A percentile compares a stretch with the other conserved stretches of the same genome.
Evolutionary conservation across 2,329 filamentous ascomycete species (phyloP).

Genomic region (Aureobasidium zeae): DNA sequence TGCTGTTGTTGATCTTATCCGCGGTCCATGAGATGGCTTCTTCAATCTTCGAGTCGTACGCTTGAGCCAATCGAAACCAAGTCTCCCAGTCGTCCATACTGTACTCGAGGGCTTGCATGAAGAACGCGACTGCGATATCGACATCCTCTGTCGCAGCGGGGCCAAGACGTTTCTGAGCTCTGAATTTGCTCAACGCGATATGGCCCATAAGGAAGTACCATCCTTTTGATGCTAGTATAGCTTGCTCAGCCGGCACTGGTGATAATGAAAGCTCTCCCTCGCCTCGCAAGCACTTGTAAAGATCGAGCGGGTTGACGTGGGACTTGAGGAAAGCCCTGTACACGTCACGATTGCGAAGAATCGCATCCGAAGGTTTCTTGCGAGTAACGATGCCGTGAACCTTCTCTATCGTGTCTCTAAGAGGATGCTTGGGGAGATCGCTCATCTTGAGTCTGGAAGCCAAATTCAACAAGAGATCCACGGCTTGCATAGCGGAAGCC

Average conservation of each 20-base stretch:
- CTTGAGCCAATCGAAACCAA: conserved; percentile 81
- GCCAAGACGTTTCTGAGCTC: conserved; percentile 61
- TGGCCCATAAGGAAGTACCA: conserved; percentile 92
- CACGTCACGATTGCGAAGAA: conserved; percentile 79
- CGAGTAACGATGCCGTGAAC: conserved; percentile 77
- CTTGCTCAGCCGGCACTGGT: conserved; percentile 56
- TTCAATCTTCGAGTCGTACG: conserved; percentile 78
- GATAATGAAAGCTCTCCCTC: conserved; percentile 61
- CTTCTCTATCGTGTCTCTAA: conserved; percentile 84
- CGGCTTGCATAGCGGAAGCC: conserved; percentile 67
- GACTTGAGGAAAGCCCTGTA: conserved; percentile 73
- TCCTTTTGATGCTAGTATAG: conserved; percentile 62
- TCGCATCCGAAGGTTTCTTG: conserved; percentile 66
- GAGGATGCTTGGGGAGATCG: conserved; percentile 80
- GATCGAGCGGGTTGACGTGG: conserved; percentile 68
- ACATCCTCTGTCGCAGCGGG: conserved; percentile 75
- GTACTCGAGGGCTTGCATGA: conserved; percentile 74
- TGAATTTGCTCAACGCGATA: conserved; percentile 79
- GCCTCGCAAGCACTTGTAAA: conserved; percentile 75
- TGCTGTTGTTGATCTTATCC: conserved; percentile 82
- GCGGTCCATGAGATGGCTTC: conserved; percentile 82
- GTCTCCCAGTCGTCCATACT: conserved; percentile 77
- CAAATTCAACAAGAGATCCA: conserved; percentile 74
- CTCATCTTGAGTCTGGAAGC: conserved; percentile 80
- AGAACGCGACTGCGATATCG: conserved; percentile 68